A percentile compares a stretch with the other conserved stretches of the same genome.
These are phyloP conservation scores for Boechera retrofracta DNA, from an alignment of 345 rosid species.

Conservation along the genomic window DNA sequence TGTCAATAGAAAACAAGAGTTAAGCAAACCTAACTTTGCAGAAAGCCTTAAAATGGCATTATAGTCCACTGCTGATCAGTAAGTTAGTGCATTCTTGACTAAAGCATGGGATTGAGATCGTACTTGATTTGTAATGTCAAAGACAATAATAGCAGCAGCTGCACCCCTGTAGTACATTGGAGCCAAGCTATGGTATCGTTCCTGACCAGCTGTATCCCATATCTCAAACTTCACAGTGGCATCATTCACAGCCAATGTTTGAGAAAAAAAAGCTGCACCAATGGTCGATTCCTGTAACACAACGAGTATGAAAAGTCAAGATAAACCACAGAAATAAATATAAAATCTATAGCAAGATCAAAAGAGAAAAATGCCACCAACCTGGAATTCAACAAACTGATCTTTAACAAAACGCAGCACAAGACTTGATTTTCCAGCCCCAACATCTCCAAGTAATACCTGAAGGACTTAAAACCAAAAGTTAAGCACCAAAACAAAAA, in stretches of 20 bases:
- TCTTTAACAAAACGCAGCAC: slow-evolving; percentile 65
- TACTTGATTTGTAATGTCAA: slow-evolving; percentile 59
- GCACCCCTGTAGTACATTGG: slow-evolving; percentile 81
- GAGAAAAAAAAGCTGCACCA: slow-evolving; percentile 72
- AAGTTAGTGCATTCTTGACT: not conserved
- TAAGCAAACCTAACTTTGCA: not conserved
- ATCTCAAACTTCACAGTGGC: slow-evolving; percentile 67
- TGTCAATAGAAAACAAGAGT: slow-evolving; percentile 23
- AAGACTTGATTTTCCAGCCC: slow-evolving; percentile 66
- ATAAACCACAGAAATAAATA: not conserved
- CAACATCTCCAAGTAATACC: slow-evolving; percentile 74
- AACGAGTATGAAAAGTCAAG: slow-evolving; percentile 13
- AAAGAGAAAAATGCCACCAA: slow-evolving; percentile 13
- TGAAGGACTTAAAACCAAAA: slow-evolving; percentile 29
- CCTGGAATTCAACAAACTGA: slow-evolving; percentile 69
- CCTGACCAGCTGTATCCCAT: slow-evolving; percentile 76
- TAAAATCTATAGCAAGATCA: not conserved
- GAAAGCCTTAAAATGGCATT: not conserved
- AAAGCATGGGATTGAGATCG: not conserved
- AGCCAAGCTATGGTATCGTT: slow-evolving; percentile 73
- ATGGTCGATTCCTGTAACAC: slow-evolving; percentile 62
- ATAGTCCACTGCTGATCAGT: not conserved
- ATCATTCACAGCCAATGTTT: slow-evolving; percentile 65
- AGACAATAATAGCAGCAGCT: slow-evolving; percentile 66
- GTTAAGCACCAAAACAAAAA: slow-evolving; percentile 8